phyloP scores from a whole-genome alignment of 1,139 yeast genomes.

The Pichia norvegensis region DNA sequence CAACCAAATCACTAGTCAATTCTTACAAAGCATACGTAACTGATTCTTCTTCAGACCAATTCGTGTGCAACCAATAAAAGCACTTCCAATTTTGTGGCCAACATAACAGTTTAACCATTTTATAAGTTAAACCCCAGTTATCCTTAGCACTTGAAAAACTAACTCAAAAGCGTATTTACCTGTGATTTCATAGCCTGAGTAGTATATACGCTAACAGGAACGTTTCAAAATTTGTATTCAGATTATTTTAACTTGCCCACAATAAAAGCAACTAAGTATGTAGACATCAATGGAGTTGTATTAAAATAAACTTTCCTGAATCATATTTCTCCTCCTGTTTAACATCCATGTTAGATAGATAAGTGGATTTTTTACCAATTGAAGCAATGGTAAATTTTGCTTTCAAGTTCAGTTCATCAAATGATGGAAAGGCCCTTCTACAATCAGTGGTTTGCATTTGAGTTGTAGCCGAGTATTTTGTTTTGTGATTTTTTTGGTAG shows the following conservation, averaged over 20 bases:
- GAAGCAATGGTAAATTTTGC: constrained; percentile 68
- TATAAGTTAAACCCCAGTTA: constrained; percentile 53
- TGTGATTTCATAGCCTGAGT: constrained; percentile 46
- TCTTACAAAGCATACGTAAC: constrained; percentile 48
- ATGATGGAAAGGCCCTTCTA: constrained; percentile 85
- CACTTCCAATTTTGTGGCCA: constrained; percentile 42
- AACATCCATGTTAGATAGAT: constrained; percentile 77
- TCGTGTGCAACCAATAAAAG: constrained; percentile 57
- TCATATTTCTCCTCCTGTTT: constrained; percentile 36
- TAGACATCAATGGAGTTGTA: constrained; percentile 47
- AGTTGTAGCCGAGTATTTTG: constrained; percentile 72
- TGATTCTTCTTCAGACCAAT: constrained; percentile 56
- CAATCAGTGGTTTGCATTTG: constrained; percentile 92
- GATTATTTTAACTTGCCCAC: constrained; percentile 50
- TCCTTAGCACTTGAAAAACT: constrained; percentile 60
- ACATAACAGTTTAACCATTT: constrained; percentile 45
- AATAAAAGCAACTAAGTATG: constrained; percentile 54
- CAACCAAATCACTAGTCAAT: constrained; percentile 54
- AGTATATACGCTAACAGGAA: constrained; percentile 51
- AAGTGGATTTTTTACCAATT: constrained; percentile 57
- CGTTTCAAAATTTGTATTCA: constrained; percentile 33
- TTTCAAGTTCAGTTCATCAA: constrained; percentile 82
- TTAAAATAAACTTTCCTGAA: constrained; percentile 36
- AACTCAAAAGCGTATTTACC: constrained; percentile 46
- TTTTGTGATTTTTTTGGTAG: constrained; percentile 53